A percentile compares a stretch with the other conserved stretches of the same genome.
These are phyloP conservation scores for Mycena galericulata DNA, from an alignment of 768 basidiomycete genomes.

Conservation along the genomic window DNA sequence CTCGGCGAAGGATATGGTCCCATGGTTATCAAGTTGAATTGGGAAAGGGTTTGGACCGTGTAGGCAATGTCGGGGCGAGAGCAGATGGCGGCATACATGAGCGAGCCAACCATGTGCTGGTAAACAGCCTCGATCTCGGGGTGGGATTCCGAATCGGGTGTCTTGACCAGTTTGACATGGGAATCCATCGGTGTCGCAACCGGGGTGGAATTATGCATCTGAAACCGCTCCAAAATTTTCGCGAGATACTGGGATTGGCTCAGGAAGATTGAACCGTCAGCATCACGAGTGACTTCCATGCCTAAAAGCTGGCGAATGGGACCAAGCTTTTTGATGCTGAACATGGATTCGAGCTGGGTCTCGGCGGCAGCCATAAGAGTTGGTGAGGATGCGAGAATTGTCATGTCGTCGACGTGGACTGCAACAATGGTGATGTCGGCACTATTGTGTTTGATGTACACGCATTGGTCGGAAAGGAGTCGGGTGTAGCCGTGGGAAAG, in stretches of 20 bases:
- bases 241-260: conserved; percentile 36
- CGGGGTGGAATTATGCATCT: conserved; percentile 17
- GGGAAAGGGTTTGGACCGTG: conserved; percentile 40
- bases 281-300: conserved; percentile 37
- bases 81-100: conserved; percentile 44
- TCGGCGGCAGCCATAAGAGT: conserved; percentile 8
- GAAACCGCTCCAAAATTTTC: conserved; percentile 27
- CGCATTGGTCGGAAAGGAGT: conserved; percentile 31
- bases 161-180: conserved; percentile 16
- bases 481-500: conserved; percentile 19
- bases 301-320: conserved; percentile 36
- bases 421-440: conserved; percentile 17
- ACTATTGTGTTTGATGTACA: conserved; percentile 28
- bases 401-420: conserved; percentile 43
- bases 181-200: conserved; percentile 9
- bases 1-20: no score
- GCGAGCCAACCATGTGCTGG: conserved; percentile 41
- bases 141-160: conserved; percentile 17
- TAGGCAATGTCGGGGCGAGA: conserved; percentile 50
- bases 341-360: conserved; percentile 28
- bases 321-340: conserved; percentile 35
- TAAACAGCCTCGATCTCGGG: conserved; percentile 35
- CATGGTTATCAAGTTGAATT: conserved; percentile 39
- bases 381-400: conserved; percentile 28
- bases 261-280: conserved; percentile 29